Conservation (phyloP, 2,329 filamentous ascomycete genomes). For the Grosmannia serpens region DNA sequence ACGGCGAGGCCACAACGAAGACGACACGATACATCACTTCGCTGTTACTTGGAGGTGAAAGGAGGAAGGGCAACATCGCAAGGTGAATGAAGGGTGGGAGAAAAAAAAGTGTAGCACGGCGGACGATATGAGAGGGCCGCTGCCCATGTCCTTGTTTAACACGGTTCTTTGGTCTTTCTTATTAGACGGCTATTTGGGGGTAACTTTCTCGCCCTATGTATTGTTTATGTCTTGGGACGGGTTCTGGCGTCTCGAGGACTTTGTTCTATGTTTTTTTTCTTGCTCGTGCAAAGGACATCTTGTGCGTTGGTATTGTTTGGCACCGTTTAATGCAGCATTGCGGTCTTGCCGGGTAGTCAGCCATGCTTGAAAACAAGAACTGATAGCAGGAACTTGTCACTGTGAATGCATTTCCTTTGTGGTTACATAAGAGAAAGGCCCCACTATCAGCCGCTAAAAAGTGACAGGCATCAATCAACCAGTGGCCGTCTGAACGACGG, state of each 20-base stretch:
- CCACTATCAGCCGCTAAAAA: slow-evolving; percentile 1
- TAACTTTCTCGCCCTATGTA: neutral
- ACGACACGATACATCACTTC: neutral
- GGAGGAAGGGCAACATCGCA: neutral
- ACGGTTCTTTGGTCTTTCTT: neutral
- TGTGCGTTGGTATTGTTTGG: neutral
- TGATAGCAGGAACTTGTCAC: too few species aligned
- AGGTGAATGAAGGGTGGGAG: neutral
- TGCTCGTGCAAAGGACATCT: neutral
- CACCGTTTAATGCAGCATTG: neutral
- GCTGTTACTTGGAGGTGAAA: neutral
- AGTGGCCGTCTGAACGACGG: neutral
- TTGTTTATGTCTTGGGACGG: neutral
- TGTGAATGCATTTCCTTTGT: too few species aligned
- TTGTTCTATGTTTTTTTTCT: neutral
- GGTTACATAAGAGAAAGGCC: neutral
- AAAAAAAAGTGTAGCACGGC: neutral
- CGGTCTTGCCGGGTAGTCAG: neutral
- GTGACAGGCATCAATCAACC: neutral
- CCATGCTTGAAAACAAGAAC: neutral
- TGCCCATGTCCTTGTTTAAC: neutral
- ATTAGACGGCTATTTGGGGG: neutral
- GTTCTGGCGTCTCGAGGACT: slow-evolving; percentile 3
- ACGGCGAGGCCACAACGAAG: neutral
- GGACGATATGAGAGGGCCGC: neutral